These are phyloP conservation scores for Cladosporium sp. DNA, from an alignment of 2,329 filamentous ascomycete genomes.

Conservation along the genomic window DNA sequence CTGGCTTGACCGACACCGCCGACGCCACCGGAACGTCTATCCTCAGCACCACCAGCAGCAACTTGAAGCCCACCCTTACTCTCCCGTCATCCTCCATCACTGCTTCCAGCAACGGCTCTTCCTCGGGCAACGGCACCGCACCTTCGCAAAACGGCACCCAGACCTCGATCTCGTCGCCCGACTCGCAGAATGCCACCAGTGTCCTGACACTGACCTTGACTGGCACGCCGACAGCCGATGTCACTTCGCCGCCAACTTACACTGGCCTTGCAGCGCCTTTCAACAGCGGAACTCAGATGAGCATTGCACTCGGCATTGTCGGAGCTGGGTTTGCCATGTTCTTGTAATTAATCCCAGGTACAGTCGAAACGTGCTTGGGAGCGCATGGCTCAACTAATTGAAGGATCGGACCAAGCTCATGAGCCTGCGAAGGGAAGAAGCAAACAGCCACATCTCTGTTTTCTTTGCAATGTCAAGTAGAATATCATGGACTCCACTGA, in stretches of 20 bases:
- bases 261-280: conserved; percentile 5
- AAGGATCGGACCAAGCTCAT: not conserved
- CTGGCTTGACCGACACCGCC: not conserved
- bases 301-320: not conserved
- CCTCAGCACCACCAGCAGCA: not conserved
- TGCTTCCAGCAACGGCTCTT: not conserved
- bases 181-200: conserved; percentile 1
- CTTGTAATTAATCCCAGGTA: not conserved
- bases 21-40: not conserved
- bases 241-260: not conserved
- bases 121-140: not conserved
- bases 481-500: not conserved
- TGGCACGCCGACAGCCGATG: not conserved
- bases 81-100: not conserved
- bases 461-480: not conserved
- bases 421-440: not conserved
- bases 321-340: conserved; percentile 1
- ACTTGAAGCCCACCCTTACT: not conserved
- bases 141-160: conserved; percentile 7
- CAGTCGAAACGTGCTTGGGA: not conserved
- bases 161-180: not conserved
- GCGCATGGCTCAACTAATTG: not conserved
- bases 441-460: not conserved
- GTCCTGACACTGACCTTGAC: not conserved
- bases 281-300: not conserved